phyloP scores from a whole-genome alignment of 352 stramenopile genomes.

The Pythium periplocum region DNA sequence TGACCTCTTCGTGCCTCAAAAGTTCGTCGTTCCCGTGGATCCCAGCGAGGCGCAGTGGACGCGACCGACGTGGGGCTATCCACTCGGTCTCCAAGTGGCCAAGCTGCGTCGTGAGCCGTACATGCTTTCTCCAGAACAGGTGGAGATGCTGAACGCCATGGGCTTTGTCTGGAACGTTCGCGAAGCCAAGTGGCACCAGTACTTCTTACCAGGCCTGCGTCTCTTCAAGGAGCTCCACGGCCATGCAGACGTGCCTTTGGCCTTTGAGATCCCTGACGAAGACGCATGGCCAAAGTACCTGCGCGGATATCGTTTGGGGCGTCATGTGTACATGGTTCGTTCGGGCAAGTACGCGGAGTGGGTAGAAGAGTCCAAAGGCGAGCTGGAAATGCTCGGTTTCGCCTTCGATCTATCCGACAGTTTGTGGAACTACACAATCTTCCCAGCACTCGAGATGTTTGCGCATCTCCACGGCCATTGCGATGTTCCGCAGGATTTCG shows the following conservation, averaged over 20 bases:
- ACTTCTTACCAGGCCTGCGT: slow-evolving; percentile 57
- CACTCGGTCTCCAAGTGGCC: slow-evolving; percentile 84
- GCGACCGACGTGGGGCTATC: slow-evolving; percentile 71
- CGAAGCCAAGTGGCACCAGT: slow-evolving; percentile 66
- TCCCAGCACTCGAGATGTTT: slow-evolving; percentile 82
- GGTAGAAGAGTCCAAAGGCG: slow-evolving; percentile 24
- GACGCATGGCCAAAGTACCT: slow-evolving; percentile 42
- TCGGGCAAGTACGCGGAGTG: slow-evolving; percentile 51
- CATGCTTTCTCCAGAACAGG: slow-evolving; percentile 47
- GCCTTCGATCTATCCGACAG: slow-evolving; percentile 54
- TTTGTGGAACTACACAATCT: slow-evolving; percentile 57
- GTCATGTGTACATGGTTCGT: slow-evolving; percentile 65
- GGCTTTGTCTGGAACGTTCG: slow-evolving; percentile 90
- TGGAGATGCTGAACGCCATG: slow-evolving; percentile 77
- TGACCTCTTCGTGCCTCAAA: slow-evolving; percentile 90
- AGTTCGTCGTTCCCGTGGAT: slow-evolving; percentile 79
- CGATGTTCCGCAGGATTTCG: slow-evolving; percentile 89
- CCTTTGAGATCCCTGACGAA: slow-evolving; percentile 51
- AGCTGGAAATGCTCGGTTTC: slow-evolving; percentile 57
- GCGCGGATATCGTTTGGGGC: slow-evolving; percentile 51
- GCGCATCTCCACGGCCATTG: slow-evolving; percentile 84
- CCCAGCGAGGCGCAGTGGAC: slow-evolving; percentile 59
- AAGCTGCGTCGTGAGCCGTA: slow-evolving; percentile 74
- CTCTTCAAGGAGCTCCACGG: slow-evolving; percentile 55
- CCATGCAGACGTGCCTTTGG: slow-evolving; percentile 50